Conservation (phyloP, 768 basidiomycete genomes). For the Udeniomyces megalosporus region DNA sequence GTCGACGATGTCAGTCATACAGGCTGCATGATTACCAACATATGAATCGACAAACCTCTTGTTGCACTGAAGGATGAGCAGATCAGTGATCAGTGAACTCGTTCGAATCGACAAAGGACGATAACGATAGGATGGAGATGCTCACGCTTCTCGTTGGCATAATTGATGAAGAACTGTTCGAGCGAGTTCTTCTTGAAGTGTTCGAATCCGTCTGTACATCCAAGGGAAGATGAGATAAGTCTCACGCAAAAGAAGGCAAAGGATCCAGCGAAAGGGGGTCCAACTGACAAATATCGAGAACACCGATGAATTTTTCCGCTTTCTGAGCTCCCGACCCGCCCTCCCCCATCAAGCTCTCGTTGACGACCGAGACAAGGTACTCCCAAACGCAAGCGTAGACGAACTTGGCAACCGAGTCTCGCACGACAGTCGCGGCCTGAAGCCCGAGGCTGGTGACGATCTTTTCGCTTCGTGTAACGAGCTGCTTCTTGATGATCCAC, state of each 20-base stretch:
- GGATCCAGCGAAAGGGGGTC: not conserved
- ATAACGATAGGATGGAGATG: not conserved
- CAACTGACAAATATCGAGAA: conserved; percentile 58
- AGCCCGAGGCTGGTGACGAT: conserved; percentile 74
- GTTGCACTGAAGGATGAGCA: conserved; percentile 44
- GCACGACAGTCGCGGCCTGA: conserved; percentile 78
- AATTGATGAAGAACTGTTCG: conserved; percentile 98
- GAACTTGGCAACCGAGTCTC: conserved; percentile 95
- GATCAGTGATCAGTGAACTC: not conserved
- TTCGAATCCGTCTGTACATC: conserved; percentile 37
- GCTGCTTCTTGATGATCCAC: conserved; percentile 97
- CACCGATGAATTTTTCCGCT: conserved; percentile 98
- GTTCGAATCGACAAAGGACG: not conserved
- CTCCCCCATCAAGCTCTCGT: conserved; percentile 92
- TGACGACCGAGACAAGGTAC: conserved; percentile 93
- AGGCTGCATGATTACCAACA: no score
- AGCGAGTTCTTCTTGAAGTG: conserved; percentile 33
- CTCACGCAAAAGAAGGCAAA: no score
- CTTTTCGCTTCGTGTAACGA: conserved; percentile 85
- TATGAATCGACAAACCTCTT: conserved; percentile 85
- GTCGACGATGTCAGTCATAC: no score
- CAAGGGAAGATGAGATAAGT: no score
- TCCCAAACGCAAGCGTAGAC: conserved; percentile 74
- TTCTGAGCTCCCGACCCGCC: conserved; percentile 73
- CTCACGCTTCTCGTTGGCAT: conserved; percentile 55